Conservation (phyloP, 306 rosid species). For the Vigna angularis region DNA sequence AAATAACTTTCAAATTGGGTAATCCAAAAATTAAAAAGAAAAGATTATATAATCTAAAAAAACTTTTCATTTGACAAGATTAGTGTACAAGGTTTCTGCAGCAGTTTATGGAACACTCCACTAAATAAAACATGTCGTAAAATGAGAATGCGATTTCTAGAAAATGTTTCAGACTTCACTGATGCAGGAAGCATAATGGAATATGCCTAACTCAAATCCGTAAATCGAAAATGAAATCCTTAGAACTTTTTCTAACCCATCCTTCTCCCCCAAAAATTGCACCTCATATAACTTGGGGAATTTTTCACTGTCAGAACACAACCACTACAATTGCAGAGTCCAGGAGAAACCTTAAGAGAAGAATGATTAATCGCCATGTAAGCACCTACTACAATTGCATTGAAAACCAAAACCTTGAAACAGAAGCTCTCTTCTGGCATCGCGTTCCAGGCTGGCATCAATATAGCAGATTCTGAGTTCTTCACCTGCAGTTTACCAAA, state of each 20-base stretch:
- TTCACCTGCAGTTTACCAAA: conserved; percentile 65
- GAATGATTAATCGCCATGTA: conserved; percentile 59
- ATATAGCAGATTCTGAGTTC: conserved; percentile 95
- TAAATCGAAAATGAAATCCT: conserved; percentile 1
- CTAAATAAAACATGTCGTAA: not conserved
- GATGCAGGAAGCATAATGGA: not conserved
- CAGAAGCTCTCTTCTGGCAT: conserved; percentile 71
- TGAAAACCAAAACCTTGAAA: conserved; percentile 80
- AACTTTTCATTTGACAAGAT: too few relatives aligned
- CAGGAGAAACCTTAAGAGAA: conserved; percentile 8
- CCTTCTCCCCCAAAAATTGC: not conserved
- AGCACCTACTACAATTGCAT: conserved; percentile 76
- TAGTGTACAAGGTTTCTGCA: too few relatives aligned
- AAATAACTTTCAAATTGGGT: too few relatives aligned
- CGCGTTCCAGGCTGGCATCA: conserved; percentile 74
- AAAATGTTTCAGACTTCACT: not conserved
- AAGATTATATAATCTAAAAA: too few relatives aligned
- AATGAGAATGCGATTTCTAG: not conserved
- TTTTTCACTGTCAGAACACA: not conserved
- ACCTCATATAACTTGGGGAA: not conserved
- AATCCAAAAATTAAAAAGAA: too few relatives aligned
- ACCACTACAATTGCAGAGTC: conserved; percentile 21
- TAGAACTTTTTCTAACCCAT: not conserved
- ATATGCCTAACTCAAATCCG: not conserved
- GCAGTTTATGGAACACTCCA: too few relatives aligned